Evolutionary conservation across 352 stramenopile species (phyloP), one percentile per base, ranked within the genome.

Genomic region (Phytophthora capsici): DNA sequence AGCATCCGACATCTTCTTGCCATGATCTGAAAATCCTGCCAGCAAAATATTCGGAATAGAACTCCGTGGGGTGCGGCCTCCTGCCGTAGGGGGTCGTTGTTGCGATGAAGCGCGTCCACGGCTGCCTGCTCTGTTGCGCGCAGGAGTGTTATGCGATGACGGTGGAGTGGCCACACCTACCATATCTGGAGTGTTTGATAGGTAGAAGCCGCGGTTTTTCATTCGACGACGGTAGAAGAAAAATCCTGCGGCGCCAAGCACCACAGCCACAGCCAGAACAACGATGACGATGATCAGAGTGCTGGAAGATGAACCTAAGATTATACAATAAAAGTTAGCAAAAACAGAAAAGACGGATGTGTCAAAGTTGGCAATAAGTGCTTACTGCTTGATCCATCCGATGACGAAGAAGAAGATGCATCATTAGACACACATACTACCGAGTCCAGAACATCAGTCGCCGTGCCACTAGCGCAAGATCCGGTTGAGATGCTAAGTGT

Each of bases 231-330:
- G 78, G 57, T 85, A 88, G 38, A 77, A 66, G 45, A 86, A 75
- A 51, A 84, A 86, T 1, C 64, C 83, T 36, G 70, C 65, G 32
- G 65, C 63, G 10, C 63, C 78, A 14, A 89, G 51, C n/a, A 87
- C 64, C 38, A 92, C 47, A 16, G 84, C 56, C 16, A 78, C 73
- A 12, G 60, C 80, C 9, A 80, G 66, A 9, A 85, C 80, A n/a
- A 85, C 66, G 14, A 77, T 61, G 14, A 90, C 62, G 53, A 94
- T 86, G 49, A 91, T 57, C 6, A 86, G 37, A 6, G 78, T 76
- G 28, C 61, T 72, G 16, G 56, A 75, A 43, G 68, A 77, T 6
- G 71, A 80, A 9, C 50, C 71, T 77, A 34, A 43, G 3, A 38
- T 50, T 41, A 30, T 13, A 52, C 50, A 46, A 54, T 5, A 32